Conservation (phyloP, 2,329 filamentous ascomycete genomes). For the Cladophialophora bantiana region DNA sequence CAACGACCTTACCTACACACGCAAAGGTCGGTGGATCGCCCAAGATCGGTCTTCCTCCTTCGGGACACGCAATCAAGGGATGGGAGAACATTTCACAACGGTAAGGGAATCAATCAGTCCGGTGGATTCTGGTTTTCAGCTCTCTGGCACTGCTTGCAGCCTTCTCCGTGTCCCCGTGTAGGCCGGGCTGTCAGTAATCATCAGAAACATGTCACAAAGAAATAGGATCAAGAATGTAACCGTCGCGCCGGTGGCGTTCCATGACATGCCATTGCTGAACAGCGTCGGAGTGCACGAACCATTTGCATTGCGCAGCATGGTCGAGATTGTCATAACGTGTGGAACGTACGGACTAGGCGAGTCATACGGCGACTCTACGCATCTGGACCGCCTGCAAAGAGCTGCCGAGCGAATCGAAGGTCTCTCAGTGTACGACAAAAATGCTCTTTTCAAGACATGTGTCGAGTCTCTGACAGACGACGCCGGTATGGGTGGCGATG, state of each 20-base stretch:
- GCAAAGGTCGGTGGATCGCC: too few relatives aligned
- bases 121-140: too few relatives aligned
- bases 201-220: too few relatives aligned
- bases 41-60: too few relatives aligned
- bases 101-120: too few relatives aligned
- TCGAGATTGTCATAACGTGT: slow-evolving; percentile 49
- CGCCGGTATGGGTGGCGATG: slow-evolving; percentile 41
- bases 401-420: slow-evolving; percentile 39
- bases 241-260: slow-evolving; percentile 55
- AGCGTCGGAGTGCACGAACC: slow-evolving; percentile 55
- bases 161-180: too few relatives aligned
- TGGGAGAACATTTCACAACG: too few relatives aligned
- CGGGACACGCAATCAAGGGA: too few relatives aligned
- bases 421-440: slow-evolving; percentile 37
- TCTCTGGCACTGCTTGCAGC: too few relatives aligned
- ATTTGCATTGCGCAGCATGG: slow-evolving; percentile 53
- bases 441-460: slow-evolving; percentile 42
- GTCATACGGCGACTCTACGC: slow-evolving; percentile 52
- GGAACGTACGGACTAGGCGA: slow-evolving; percentile 50
- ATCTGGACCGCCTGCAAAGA: slow-evolving; percentile 46
- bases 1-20: too few relatives aligned
- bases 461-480: slow-evolving; percentile 36
- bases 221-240: slow-evolving; percentile 47
- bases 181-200: too few relatives aligned
- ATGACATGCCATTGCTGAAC: slow-evolving; percentile 55